These are phyloP conservation scores for Podospora fimiseda DNA, from an alignment of 495 filamentous ascomycete species.

Conservation along the genomic window DNA sequence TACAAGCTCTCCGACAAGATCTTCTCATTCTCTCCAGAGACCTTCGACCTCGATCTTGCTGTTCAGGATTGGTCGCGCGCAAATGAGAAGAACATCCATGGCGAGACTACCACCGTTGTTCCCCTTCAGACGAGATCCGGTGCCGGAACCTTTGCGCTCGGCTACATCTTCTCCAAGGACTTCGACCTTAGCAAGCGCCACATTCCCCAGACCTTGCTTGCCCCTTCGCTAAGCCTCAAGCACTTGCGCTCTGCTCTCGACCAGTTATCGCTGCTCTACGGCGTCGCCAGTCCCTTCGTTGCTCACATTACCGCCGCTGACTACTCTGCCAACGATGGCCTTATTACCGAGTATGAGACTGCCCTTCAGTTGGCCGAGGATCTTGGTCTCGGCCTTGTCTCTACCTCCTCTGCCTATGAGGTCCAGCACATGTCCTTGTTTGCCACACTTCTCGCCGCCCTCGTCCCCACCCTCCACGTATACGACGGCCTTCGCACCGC, in stretches of 20 bases:
- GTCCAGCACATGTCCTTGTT: constrained; percentile 93
- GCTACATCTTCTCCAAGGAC: constrained; percentile 95
- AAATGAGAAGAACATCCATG: constrained; percentile 68
- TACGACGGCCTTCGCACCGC: constrained; percentile 87
- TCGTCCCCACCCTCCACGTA: constrained; percentile 81
- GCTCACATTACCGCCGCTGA: constrained; percentile 92
- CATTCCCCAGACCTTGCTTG: constrained; percentile 83
- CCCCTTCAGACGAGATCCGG: constrained; percentile 82
- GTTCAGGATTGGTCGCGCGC: constrained; percentile 65
- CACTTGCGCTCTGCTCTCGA: constrained; percentile 79
- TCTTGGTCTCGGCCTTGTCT: constrained; percentile 76
- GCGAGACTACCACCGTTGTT: constrained; percentile 68
- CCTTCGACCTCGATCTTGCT: constrained; percentile 81
- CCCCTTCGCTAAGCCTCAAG: constrained; percentile 71
- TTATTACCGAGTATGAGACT: constrained; percentile 83
- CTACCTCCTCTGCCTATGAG: constrained; percentile 81
- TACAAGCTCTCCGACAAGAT: constrained; percentile 91
- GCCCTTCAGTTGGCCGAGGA: constrained; percentile 83
- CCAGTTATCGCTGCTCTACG: constrained; percentile 83
- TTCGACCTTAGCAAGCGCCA: constrained; percentile 86
- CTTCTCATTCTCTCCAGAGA: constrained; percentile 91
- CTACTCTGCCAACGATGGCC: constrained; percentile 60
- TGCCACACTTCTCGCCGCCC: constrained; percentile 70
- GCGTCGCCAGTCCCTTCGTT: constrained; percentile 83
- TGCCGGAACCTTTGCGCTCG: constrained; percentile 85